Conservation (phyloP, 257 asterid genomes). For the Ilex aquifolium region DNA sequence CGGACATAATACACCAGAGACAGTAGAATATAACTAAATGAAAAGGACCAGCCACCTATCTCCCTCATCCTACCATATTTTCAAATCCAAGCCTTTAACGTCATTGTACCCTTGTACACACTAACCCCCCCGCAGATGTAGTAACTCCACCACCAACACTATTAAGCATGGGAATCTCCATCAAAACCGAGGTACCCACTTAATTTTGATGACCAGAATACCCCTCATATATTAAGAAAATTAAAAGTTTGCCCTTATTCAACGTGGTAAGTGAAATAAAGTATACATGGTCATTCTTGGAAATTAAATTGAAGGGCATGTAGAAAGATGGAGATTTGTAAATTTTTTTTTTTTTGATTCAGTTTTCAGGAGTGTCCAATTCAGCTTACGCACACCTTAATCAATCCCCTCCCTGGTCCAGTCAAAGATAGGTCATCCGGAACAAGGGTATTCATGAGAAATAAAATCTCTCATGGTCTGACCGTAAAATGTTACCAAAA, state of each 20-base stretch:
- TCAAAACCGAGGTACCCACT: neutral
- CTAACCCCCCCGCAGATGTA: no score
- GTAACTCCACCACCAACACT: no score
- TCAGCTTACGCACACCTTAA: no score
- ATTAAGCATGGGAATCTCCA: neutral
- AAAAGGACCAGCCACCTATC: conserved; percentile 64
- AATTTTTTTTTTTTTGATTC: no score
- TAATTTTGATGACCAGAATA: neutral
- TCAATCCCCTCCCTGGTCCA: no score
- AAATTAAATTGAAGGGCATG: neutral
- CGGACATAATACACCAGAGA: conserved; percentile 31
- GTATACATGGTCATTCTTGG: neutral
- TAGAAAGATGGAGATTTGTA: neutral
- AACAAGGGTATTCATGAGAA: no score
- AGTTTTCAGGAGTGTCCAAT: no score
- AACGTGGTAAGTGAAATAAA: no score
- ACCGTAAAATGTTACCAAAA: no score
- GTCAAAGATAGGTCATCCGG: no score
- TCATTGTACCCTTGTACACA: conserved; percentile 14
- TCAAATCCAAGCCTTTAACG: conserved; percentile 51
- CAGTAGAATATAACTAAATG: conserved; percentile 60
- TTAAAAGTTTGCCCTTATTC: neutral
- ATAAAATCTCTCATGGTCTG: no score
- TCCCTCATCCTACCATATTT: conserved; percentile 31
- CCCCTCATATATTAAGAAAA: neutral